Conservation (phyloP, 1,139 yeast species). For the Candida mesenterica region DNA sequence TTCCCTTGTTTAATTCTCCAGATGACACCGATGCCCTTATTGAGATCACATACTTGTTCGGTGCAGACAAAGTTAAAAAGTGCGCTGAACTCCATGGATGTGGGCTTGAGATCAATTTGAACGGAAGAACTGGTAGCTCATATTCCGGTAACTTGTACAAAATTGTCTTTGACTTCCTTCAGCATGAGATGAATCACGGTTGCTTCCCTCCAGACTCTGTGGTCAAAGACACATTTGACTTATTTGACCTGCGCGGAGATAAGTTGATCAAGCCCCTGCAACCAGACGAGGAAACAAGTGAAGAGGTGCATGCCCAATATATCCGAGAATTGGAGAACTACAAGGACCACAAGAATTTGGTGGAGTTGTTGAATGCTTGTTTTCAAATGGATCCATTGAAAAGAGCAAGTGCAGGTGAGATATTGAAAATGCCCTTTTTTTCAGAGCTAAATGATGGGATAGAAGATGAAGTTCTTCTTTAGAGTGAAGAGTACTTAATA, state of each 20-base stretch:
- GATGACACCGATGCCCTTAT: conserved; percentile 91
- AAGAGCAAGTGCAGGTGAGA: conserved; percentile 55
- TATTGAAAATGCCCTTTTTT: conserved; percentile 57
- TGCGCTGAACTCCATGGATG: conserved; percentile 88
- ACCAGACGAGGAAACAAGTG: conserved; percentile 7
- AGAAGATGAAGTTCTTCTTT: conserved; percentile 35
- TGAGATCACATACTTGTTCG: conserved; percentile 83
- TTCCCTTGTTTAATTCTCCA: conserved; percentile 82
- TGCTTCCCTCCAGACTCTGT: conserved; percentile 42
- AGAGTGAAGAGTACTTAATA: neutral
- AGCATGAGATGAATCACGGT: conserved; percentile 32
- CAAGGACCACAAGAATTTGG: conserved; percentile 43
- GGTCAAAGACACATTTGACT: conserved; percentile 35
- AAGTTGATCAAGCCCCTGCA: conserved; percentile 25
- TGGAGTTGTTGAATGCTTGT: conserved; percentile 53
- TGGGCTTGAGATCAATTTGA: conserved; percentile 66
- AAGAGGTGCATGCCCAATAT: conserved; percentile 14
- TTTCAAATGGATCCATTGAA: conserved; percentile 57
- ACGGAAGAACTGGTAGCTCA: conserved; percentile 14
- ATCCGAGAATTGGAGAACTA: conserved; percentile 26
- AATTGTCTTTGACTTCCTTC: conserved; percentile 30
- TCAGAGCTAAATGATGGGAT: conserved; percentile 30
- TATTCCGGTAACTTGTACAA: conserved; percentile 30
- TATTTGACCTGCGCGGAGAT: conserved; percentile 26
- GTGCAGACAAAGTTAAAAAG: conserved; percentile 66